Evolutionary conservation across 352 stramenopile genomes (phyloP), one percentile per base, ranked within the genome.

Genomic region (Aphanomyces cochlioides): DNA sequence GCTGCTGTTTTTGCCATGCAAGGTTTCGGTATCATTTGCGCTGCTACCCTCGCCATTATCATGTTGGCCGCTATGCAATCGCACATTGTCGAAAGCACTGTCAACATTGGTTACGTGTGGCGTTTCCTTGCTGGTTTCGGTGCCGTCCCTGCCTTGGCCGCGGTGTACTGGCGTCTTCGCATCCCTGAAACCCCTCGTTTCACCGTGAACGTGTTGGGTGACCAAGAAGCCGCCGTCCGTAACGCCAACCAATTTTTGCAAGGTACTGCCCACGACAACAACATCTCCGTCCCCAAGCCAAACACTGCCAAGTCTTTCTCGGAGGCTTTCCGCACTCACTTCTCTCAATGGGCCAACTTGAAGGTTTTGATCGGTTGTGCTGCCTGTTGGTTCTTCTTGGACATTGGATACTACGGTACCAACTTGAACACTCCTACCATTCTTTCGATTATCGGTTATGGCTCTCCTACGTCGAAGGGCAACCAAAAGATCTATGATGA

Each of bases 361-460:
- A 50, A 50, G 43, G 17, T 50, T 50, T n/a, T 50, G 10, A 50
- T 50, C 43, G 43, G 43, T 1, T 50, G 77, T 78, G 28, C 28
- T 13, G 72, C 73, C 12, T 77, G 75, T 34, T 88, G 81, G 81
- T 87, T 88, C 74, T 81, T 88, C 64, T 65, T 85, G 41, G 79
- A 88, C 73, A 79, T 88, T 73, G 81, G 76, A 45, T 87, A 85
- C 74, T 88, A 87, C 66, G 79, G 79, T 67, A 84, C 76, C 57
- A 80, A 74, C 45, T 72, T 86, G 70, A 85, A 83, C 65, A 79
- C 77, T 53, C 74, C 75, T 17, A 75, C 78, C 21, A 76, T 83
- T 67, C 72, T 83, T 5, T 72, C 77, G 48, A 77, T 77, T 69
- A 83, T 80, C 56, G 74, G 76, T 66, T 83, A 80, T 61, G 73